Evolutionary conservation across 2,329 filamentous ascomycete genomes (phyloP), one percentile per base, ranked within the genome.

Genomic region (Monosporascus sp.): DNA sequence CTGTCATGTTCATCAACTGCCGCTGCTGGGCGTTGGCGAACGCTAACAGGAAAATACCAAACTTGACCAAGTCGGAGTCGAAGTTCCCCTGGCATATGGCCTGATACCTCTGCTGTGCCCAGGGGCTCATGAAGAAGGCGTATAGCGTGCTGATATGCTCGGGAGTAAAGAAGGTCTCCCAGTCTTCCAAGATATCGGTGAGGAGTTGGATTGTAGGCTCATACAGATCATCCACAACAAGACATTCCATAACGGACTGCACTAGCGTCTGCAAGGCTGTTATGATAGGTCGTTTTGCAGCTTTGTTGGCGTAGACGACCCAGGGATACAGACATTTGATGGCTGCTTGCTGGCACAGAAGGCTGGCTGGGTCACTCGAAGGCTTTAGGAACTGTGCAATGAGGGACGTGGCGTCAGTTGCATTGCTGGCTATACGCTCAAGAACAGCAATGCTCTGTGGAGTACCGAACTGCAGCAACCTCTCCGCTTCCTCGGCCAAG

Each of bases 221-320:
- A 57, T 85, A 87, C 14, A 84, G 69, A 20, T 79, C 72, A 28
- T 84, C 77, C 37, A 81, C 73, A 22, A 79, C 72, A 8, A 93
- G 72, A 46, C 83, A 85, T 26, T 78, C 70, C 24, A 91, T 79
- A 22, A 84, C 78, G 4, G 79, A 75, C 31, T 79, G 75, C 2
- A 87, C 77, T 4, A 91, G 72, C 2, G 78, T 74, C 35, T 80
- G 81, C 15, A 92, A 74, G 18, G 81, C 75, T 18, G 78, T 72
- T 2, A 87, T 72, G 35, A 87, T 74, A 17, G 80, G 74, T 17
- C 78, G 78, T 37, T 80, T 78, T 46, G 79, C 77, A 3, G 79
- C 77, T 37, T 82, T 79, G 62, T 91, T 87, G 5, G 84, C 85
- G 63, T 91, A 91, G 60, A 83, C 78, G 35, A 91, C 79, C 88